These are phyloP conservation scores for Eruca vesicaria DNA, from an alignment of 441 rosid species.

Conservation along the genomic window DNA sequence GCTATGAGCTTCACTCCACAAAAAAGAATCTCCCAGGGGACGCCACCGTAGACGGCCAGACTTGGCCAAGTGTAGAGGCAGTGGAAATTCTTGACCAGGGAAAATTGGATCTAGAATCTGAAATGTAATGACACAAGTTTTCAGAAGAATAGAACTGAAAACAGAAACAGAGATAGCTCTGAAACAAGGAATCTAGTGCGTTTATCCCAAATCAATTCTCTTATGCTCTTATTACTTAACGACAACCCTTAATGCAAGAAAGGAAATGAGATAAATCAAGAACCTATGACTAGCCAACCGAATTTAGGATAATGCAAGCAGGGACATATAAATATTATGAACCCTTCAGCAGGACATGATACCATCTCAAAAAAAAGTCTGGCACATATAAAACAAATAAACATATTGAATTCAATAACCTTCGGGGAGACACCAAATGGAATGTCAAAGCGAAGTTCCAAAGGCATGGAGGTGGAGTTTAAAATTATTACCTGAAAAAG, in stretches of 20 bases:
- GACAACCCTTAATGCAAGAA: constrained; percentile 7
- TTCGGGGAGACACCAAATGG: constrained; percentile 94
- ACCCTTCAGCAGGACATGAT: not conserved
- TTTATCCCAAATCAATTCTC: not conserved
- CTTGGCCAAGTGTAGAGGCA: constrained; percentile 94
- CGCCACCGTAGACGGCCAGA: constrained; percentile 94
- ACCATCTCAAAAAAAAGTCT: not conserved
- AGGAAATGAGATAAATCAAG: constrained; percentile 8
- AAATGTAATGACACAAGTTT: constrained; percentile 23
- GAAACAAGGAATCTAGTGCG: constrained; percentile 7
- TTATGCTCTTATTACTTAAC: not conserved
- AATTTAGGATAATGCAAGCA: constrained; percentile 11
- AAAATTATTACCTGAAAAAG: constrained; percentile 72
- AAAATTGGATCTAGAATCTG: constrained; percentile 90
- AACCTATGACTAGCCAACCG: not conserved
- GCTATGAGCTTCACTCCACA: constrained; percentile 95
- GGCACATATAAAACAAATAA: constrained; percentile 8
- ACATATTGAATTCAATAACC: constrained; percentile 43
- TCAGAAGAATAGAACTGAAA: not conserved
- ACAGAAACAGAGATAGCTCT: constrained; percentile 9
- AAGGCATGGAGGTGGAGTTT: constrained; percentile 76
- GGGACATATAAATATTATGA: not conserved
- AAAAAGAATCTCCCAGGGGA: constrained; percentile 78
- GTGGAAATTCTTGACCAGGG: constrained; percentile 91
- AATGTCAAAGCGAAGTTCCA: constrained; percentile 95